Base-by-base conservation (phyloP, 805 yeast genomes). In the Suhomyces vadensis region DNA sequence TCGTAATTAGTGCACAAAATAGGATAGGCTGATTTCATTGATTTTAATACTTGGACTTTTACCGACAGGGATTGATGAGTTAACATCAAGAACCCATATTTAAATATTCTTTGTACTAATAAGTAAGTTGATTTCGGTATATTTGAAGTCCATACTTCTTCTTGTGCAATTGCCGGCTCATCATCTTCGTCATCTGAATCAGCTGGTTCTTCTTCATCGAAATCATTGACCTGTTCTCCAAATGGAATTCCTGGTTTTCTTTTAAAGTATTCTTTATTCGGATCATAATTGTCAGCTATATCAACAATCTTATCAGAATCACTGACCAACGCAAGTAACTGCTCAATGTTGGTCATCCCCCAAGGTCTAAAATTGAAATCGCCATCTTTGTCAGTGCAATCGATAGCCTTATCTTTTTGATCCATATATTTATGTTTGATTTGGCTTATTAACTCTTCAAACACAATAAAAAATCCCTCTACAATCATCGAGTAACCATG, bases 401-500 rank as follows among this genome's bases (percentile, higher is more conserved):
- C n/a, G n/a, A n/a, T n/a, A n/a, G 11, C 5, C 23, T 3, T 10
- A 11, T 9, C 20, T 10, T 20, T 25, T 2, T 39, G 37, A 16
- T 14, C 11, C 39, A 76, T 44, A 52, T 73, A 77, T 33, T 57
- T 42, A 14, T 63, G 59, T 24, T 61, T 58, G 27, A 81, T 63
- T 55, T 82, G 82, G 24, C 65, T 63, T 5, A 82, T 67, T 4
- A 87, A 61, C 20, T 80, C 82, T 42, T 77, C 77, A 55, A 91
- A 88, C 0, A 88, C 84, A 2, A 74, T 64, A 49, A 90, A 86
- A 47, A 88, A 83, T 1, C 88, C 87, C 46, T 83, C 83, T 42
- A 87, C 82, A 13, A 94, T 66, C 11, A 73, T 69, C 1, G 82
- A 68, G 60, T 92, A 92, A 0, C 92, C 95, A 64, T 91, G 96